Evolutionary conservation across 805 yeast species (phyloP), one percentile per base, ranked within the genome.

Genomic region (Kodamaea kakaduensis): DNA sequence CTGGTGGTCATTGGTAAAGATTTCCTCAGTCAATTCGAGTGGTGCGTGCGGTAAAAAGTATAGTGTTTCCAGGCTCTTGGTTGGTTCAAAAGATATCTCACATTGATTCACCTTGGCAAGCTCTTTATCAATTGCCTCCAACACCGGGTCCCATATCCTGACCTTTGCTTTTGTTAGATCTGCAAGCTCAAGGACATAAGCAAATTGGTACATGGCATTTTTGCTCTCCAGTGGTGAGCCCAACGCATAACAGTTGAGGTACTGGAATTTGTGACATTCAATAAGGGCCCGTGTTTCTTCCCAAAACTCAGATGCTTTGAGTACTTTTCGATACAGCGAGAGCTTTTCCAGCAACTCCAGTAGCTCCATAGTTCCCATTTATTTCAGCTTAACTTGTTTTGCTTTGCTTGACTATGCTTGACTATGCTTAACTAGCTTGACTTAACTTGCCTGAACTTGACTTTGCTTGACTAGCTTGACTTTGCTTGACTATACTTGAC

Each of bases 21-120:
- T 42, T 1, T 17, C n/a, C 25, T 75, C 69, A 1, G 81, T 73
- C 12, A 78, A 47, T 12, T 54, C 63, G 25, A 81, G 55, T 1
- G 87, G 85, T 0, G 89, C 90, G 59, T 84, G 95, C 0, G 94
- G 94, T 31, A 84, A 64, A 48, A 75, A 84, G 52, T 63, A 81
- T 2, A 84, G 55, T 0, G 68, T 41, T 31, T 13, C 1, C 15
- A 20, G n/a, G 42, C 27, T 7, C 36, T 33, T 12, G 12, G 18
- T 14, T 34, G 12, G 20, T 31, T 10, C 36, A 31, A 12, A 37
- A 8, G 32, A 27, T 2, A 52, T 51, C 2, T 38, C 22, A 31
- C 32, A 51, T 17, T 36, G 32, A 10, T 37, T 33, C 9, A 38
- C 32, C 5, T 29, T 27, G 3, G 66, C 36, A 1, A 63, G 47